Conservation (phyloP, 495 filamentous ascomycete genomes). For the Amorphotheca resinae region DNA sequence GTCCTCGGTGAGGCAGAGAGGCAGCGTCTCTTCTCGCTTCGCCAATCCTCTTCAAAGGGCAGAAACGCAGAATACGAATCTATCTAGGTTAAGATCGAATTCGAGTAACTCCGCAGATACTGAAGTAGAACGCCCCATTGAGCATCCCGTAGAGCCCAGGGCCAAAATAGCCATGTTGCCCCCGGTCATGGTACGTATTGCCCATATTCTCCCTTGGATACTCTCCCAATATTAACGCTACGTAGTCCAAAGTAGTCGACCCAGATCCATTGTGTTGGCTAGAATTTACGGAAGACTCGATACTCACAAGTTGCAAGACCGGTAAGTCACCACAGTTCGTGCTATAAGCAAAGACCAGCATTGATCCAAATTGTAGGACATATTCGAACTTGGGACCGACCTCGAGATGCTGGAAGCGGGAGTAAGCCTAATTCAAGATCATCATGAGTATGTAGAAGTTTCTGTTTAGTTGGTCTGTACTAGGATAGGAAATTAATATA, state of each 20-base stretch:
- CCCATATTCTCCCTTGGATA: neutral
- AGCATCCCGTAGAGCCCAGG: slow-evolving; percentile 71
- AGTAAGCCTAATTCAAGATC: neutral
- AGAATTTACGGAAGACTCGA: slow-evolving; percentile 78
- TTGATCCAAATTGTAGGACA: slow-evolving; percentile 69
- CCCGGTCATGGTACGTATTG: slow-evolving; percentile 66
- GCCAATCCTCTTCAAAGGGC: slow-evolving; percentile 31
- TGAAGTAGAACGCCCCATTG: slow-evolving; percentile 32
- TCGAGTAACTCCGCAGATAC: slow-evolving; percentile 42
- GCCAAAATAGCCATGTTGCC: slow-evolving; percentile 74
- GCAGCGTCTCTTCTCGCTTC: slow-evolving; percentile 45
- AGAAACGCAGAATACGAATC: slow-evolving; percentile 38
- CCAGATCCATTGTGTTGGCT: slow-evolving; percentile 81
- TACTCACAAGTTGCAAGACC: slow-evolving; percentile 80
- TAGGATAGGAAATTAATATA: no score
- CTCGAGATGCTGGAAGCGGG: slow-evolving; percentile 44
- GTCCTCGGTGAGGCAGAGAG: slow-evolving; percentile 44
- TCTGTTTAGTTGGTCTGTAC: no score
- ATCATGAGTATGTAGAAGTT: no score
- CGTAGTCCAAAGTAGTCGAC: slow-evolving; percentile 71
- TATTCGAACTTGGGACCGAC: slow-evolving; percentile 77
- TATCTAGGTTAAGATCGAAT: slow-evolving; percentile 50
- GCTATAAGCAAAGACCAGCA: no score
- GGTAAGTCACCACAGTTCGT: slow-evolving; percentile 43
- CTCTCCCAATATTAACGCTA: slow-evolving; percentile 1